These are phyloP conservation scores for Neurospora terricola DNA, from an alignment of 495 filamentous ascomycete species.

Conservation along the genomic window DNA sequence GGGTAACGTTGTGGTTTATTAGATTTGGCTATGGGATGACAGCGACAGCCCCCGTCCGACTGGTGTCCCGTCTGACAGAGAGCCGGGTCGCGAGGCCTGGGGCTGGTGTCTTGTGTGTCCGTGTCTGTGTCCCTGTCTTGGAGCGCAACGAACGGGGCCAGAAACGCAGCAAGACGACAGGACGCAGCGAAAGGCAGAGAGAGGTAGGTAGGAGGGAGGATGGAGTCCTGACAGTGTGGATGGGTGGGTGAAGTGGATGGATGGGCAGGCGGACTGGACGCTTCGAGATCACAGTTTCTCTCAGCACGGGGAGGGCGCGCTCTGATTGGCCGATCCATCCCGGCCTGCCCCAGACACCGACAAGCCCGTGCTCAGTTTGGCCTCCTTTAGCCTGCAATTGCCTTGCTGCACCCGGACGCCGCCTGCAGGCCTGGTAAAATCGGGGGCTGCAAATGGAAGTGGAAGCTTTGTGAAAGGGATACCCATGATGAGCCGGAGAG, in stretches of 20 bases:
- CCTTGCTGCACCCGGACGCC: not conserved
- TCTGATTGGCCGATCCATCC: conserved; percentile 16
- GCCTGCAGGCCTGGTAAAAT: conserved; percentile 7
- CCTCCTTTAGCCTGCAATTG: conserved; percentile 2
- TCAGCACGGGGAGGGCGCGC: conserved; percentile 7
- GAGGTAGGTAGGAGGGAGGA: conserved; percentile 15
- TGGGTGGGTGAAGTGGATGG: not conserved
- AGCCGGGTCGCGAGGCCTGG: not conserved
- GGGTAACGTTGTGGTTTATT: not conserved
- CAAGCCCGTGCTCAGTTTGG: conserved; percentile 14
- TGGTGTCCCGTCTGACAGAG: not conserved
- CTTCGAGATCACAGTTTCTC: conserved; percentile 22
- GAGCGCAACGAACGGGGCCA: not conserved
- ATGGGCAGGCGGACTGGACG: not conserved
- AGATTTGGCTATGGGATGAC: not conserved
- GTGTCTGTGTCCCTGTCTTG: not conserved
- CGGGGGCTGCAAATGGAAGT: not conserved
- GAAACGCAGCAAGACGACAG: not conserved
- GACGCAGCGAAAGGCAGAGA: conserved; percentile 12
- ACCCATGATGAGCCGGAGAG: not conserved
- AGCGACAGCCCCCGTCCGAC: conserved; percentile 1
- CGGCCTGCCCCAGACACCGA: conserved; percentile 3
- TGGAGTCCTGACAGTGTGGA: conserved; percentile 1
- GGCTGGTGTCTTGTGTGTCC: not conserved
- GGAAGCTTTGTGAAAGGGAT: not conserved